Conservation (phyloP, 768 basidiomycete species). For the Hygrophorus pudorinus region DNA sequence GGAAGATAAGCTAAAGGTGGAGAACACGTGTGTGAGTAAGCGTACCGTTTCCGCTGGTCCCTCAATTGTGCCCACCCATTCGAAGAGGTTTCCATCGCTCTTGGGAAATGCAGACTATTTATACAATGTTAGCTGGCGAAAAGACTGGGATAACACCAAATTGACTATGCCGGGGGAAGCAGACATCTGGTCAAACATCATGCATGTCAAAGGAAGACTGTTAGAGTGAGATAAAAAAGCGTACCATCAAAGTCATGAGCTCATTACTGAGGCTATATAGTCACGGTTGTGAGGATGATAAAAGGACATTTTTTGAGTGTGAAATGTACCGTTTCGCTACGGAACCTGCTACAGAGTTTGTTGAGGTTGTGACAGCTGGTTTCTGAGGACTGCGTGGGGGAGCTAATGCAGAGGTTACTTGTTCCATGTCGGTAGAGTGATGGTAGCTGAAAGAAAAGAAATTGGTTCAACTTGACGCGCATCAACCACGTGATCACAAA, state of each 20-base stretch:
- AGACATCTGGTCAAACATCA: conserved; percentile 52
- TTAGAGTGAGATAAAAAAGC: conserved; percentile 13
- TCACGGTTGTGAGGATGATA: conserved; percentile 8
- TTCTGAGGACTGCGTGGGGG: conserved; percentile 52
- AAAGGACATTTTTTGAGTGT: conserved; percentile 3
- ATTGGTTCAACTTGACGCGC: neutral
- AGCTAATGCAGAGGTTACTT: conserved; percentile 55
- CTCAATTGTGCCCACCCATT: conserved; percentile 86
- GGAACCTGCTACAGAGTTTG: conserved; percentile 57
- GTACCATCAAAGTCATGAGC: conserved; percentile 83
- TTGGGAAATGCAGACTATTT: conserved; percentile 82
- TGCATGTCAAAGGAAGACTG: neutral
- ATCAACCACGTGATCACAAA: conserved; percentile 1
- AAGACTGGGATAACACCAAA: conserved; percentile 6
- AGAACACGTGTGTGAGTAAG: neutral
- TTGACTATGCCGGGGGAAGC: conserved; percentile 81
- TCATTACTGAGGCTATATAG: conserved; percentile 60
- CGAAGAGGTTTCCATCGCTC: conserved; percentile 77
- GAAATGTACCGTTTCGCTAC: conserved; percentile 68
- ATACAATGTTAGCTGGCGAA: neutral
- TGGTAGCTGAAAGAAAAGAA: neutral
- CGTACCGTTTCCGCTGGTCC: conserved; percentile 65
- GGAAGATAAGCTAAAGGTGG: conserved; percentile 4
- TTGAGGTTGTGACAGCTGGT: conserved; percentile 38
- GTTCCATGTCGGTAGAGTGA: conserved; percentile 44